Conservation (phyloP, 2,329 filamentous ascomycete species). For the Calonectria pteridis region DNA sequence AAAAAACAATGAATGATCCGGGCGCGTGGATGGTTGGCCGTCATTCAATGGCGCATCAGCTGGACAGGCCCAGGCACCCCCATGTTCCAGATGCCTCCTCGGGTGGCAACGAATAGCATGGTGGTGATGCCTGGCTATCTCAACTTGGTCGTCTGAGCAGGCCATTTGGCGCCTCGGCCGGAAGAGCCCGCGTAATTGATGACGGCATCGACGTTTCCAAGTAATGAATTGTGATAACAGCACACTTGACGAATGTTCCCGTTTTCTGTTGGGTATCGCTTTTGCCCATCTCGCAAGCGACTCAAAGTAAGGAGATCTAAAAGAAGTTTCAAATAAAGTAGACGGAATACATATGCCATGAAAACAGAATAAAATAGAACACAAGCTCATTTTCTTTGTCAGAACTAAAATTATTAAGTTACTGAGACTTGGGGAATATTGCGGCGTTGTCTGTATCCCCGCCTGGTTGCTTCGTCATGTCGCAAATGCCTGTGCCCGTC, state of each 20-base stretch:
- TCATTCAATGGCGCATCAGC: slow-evolving; percentile 1
- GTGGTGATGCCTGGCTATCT: not conserved
- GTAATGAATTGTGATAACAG: not conserved
- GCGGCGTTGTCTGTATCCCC: not conserved
- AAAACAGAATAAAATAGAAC: not conserved
- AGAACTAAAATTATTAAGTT: not conserved
- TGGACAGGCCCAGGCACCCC: not conserved
- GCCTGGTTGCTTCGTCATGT: not conserved
- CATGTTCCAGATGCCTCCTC: slow-evolving; percentile 5
- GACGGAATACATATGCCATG: not conserved
- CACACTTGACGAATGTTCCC: not conserved
- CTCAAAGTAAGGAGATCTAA: not conserved
- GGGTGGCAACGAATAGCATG: not conserved
- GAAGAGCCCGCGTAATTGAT: not conserved
- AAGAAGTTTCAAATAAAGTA: not conserved
- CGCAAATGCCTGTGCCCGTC: not conserved
- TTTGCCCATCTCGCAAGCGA: not conserved
- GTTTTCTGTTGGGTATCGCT: not conserved
- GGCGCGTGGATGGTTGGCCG: not conserved
- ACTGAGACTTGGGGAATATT: not conserved
- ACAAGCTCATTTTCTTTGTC: not conserved
- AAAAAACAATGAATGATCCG: not conserved
- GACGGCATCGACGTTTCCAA: not conserved
- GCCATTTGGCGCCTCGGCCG: not conserved
- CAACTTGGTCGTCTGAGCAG: not conserved